phyloP scores from a whole-genome alignment of 2,329 filamentous ascomycete species.

The Bipolaris cookei region DNA sequence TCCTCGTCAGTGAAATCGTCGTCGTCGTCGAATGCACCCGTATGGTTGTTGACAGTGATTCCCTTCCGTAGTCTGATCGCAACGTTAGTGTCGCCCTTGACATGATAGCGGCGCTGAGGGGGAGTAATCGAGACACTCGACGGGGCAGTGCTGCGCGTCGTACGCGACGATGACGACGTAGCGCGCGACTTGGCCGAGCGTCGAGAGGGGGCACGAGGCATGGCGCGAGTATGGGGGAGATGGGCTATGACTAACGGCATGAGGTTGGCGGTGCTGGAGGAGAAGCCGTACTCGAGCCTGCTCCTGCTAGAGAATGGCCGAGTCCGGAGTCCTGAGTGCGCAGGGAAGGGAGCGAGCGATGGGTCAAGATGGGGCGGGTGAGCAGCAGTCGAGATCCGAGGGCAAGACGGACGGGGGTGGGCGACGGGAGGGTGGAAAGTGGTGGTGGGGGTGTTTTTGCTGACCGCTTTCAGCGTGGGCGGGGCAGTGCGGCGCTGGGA shows the following conservation, averaged over 20 bases:
- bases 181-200: constrained; percentile 35
- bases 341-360: constrained; percentile 31
- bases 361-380: constrained; percentile 27
- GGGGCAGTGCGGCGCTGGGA: constrained; percentile 11
- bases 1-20: constrained; percentile 41
- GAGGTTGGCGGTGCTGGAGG: constrained; percentile 42
- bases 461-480: constrained; percentile 18
- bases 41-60: constrained; percentile 49
- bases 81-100: constrained; percentile 48
- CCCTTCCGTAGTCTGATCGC: constrained; percentile 46
- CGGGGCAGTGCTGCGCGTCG: constrained; percentile 31
- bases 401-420: background rate
- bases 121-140: constrained; percentile 43
- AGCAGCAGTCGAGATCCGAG: constrained; percentile 13
- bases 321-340: constrained; percentile 37
- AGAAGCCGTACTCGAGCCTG: constrained; percentile 44
- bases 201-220: constrained; percentile 28
- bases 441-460: constrained; percentile 12
- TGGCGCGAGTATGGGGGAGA: constrained; percentile 42
- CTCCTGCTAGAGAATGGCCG: constrained; percentile 51
- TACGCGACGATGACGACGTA: constrained; percentile 34
- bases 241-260: constrained; percentile 53
- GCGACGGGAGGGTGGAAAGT: background rate
- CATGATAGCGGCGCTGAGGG: constrained; percentile 24
- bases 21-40: constrained; percentile 41